Evolutionary conservation across 2,329 filamentous ascomycete genomes (phyloP).

Genomic region (Fusarium bulbicola): DNA sequence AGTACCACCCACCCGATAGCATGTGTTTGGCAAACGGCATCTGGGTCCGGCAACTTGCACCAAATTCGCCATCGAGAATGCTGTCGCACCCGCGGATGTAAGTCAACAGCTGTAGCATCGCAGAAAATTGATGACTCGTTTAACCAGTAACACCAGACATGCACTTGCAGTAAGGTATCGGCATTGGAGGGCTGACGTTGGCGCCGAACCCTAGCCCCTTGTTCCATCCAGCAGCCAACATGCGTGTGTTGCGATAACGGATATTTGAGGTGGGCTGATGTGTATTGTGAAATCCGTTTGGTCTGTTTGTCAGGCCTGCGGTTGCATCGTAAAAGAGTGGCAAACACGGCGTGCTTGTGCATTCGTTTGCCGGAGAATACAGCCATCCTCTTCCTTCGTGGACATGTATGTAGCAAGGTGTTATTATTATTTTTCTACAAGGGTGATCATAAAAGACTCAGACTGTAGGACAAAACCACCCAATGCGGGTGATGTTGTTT

Average conservation of each 20-base stretch:
- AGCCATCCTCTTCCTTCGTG: not conserved
- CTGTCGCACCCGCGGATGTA: not conserved
- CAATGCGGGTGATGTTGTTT: constrained; percentile 10
- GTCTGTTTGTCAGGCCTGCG: constrained; percentile 4
- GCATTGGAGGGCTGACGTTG: constrained; percentile 5
- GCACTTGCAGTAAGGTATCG: not conserved
- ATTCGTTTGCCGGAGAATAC: constrained; percentile 24
- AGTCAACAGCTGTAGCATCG: not conserved
- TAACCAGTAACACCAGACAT: constrained; percentile 1
- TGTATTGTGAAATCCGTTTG: not conserved
- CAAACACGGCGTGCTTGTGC: constrained; percentile 7
- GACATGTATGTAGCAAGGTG: not conserved
- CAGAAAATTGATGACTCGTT: not conserved
- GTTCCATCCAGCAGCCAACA: not conserved
- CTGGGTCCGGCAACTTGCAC: not conserved
- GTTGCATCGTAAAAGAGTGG: constrained; percentile 23
- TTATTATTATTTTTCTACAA: not conserved
- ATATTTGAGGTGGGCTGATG: constrained; percentile 12
- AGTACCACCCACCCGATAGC: not conserved
- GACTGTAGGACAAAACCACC: constrained; percentile 5
- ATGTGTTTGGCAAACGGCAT: not conserved
- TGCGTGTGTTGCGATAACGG: constrained; percentile 6
- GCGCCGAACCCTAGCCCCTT: not conserved
- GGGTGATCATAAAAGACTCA: not conserved
- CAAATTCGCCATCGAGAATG: not conserved